A percentile compares a stretch with the other conserved stretches of the same genome.
phyloP scores from a whole-genome alignment of 805 yeast species.

The Starmerella floris region DNA sequence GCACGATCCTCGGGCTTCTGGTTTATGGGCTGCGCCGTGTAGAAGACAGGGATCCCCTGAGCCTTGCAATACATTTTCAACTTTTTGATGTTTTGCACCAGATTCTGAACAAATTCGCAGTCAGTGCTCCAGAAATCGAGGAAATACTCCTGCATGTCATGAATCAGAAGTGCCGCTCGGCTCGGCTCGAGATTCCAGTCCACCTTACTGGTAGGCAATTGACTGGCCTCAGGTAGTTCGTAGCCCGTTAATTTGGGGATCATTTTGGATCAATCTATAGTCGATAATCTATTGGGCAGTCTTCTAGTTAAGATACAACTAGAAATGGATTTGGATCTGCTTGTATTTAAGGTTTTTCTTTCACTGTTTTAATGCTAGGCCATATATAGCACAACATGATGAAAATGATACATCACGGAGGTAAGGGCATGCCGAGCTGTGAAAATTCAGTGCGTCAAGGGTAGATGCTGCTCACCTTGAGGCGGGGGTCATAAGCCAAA shows the following conservation, averaged over 20 bases:
- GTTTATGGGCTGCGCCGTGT: conserved; percentile 15
- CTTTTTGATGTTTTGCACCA: conserved; percentile 3
- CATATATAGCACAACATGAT: too few relatives aligned
- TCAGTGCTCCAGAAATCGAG: conserved; percentile 13
- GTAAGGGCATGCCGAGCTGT: too few relatives aligned
- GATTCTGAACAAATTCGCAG: conserved; percentile 5
- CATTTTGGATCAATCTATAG: too few relatives aligned
- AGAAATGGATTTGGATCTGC: too few relatives aligned
- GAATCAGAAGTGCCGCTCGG: conserved; percentile 14
- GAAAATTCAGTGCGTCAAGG: too few relatives aligned
- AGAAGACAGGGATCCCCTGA: conserved; percentile 14
- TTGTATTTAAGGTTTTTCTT: too few relatives aligned
- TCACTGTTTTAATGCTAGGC: not conserved
- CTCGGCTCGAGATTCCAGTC: conserved; percentile 11
- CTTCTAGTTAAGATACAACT: too few relatives aligned
- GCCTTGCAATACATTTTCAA: conserved; percentile 7
- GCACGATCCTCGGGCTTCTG: conserved; percentile 13
- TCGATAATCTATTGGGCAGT: too few relatives aligned
- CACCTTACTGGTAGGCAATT: conserved; percentile 10
- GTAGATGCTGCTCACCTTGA: too few relatives aligned
- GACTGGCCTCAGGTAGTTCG: conserved; percentile 1
- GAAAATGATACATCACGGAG: too few relatives aligned
- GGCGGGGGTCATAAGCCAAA: too few relatives aligned
- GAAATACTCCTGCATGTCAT: conserved; percentile 17
- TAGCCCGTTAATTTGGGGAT: conserved; percentile 12